Evolutionary conservation across 306 rosid species (phyloP).

Genomic region (Pyrus communis): DNA sequence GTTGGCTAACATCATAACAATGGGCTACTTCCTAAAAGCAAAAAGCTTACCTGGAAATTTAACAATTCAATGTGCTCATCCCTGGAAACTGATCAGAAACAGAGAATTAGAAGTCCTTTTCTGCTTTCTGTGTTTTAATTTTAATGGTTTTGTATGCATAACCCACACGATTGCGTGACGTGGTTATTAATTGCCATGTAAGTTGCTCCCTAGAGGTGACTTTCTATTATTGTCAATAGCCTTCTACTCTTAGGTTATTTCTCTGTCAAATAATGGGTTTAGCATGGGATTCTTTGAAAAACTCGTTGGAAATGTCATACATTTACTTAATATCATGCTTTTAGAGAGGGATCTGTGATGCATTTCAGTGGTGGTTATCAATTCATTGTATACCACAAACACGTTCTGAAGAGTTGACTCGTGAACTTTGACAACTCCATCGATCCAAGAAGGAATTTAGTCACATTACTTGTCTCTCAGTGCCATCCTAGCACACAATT

Average conservation of each 20-base stretch:
- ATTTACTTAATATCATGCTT: not conserved
- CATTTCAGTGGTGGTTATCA: not conserved
- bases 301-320: not conserved
- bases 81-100: not conserved
- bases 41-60: conserved; percentile 2
- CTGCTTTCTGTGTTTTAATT: not conserved
- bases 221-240: not conserved
- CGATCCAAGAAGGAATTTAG: not conserved
- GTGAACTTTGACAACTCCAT: conserved; percentile 3
- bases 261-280: not conserved
- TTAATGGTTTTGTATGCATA: not conserved
- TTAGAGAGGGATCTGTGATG: not conserved
- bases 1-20: conserved; percentile 31
- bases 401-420: conserved; percentile 11
- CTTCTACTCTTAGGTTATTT: not conserved
- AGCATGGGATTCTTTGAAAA: not conserved
- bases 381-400: not conserved
- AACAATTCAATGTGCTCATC: not conserved
- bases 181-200: too few relatives aligned
- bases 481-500: not conserved
- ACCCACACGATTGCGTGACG: not conserved
- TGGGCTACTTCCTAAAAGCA: not conserved
- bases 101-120: not conserved
- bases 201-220: not conserved
- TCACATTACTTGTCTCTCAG: not conserved